phyloP scores from a whole-genome alignment of 2,329 filamentous ascomycete genomes.

The Fusarium buxicola region DNA sequence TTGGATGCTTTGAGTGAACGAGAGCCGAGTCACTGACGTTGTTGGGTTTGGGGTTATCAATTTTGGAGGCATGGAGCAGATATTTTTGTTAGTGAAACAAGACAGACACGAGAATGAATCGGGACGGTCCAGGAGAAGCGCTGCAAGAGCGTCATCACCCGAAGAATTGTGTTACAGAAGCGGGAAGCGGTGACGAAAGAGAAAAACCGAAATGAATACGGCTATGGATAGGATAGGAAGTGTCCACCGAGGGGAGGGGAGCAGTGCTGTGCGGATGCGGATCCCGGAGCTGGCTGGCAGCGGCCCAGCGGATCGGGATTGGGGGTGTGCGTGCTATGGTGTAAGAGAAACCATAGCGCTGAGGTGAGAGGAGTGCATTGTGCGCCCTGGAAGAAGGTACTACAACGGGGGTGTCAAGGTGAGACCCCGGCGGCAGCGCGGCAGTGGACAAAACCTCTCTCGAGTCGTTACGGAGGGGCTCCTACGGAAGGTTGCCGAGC shows the following conservation, averaged over 20 bases:
- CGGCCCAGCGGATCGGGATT: constrained; percentile 45
- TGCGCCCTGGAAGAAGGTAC: constrained; percentile 15
- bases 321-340: constrained; percentile 16
- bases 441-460: constrained; percentile 15
- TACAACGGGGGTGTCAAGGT: constrained; percentile 16
- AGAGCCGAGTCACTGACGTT: background rate
- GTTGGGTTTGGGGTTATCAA: constrained; percentile 7
- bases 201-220: constrained; percentile 18
- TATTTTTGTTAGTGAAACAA: constrained; percentile 9
- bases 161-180: constrained; percentile 21
- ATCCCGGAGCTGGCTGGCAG: constrained; percentile 31
- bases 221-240: constrained; percentile 14
- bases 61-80: constrained; percentile 2
- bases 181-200: constrained; percentile 38
- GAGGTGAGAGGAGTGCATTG: constrained; percentile 14
- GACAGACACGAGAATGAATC: constrained; percentile 44
- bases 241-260: constrained; percentile 21
- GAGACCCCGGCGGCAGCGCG: constrained; percentile 25
- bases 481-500: constrained; percentile 45
- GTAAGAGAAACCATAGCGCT: constrained; percentile 8
- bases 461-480: constrained; percentile 17
- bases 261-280: constrained; percentile 26
- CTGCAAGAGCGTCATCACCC: constrained; percentile 18
- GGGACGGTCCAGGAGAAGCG: constrained; percentile 28
- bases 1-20: background rate